Conservation (phyloP, 2,329 filamentous ascomycete genomes). For the Colletotrichum karsti region DNA sequence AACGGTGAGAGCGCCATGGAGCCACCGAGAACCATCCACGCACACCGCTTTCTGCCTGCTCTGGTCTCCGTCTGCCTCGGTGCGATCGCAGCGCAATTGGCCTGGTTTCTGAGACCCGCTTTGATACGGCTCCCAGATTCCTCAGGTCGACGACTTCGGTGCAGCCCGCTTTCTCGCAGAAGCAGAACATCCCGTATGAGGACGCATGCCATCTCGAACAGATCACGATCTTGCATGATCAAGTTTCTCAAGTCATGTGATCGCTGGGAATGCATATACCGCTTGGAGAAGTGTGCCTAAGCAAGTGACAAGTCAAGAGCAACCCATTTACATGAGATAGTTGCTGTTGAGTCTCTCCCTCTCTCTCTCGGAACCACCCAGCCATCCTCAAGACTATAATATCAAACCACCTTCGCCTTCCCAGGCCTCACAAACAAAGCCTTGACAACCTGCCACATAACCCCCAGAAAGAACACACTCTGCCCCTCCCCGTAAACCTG, state of each 20-base stretch:
- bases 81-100: background rate
- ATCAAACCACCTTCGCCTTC: background rate
- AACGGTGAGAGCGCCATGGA: conserved; percentile 4
- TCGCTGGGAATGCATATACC: too few relatives aligned
- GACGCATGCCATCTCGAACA: background rate
- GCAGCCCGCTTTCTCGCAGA: background rate
- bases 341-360: too few relatives aligned
- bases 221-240: too few relatives aligned
- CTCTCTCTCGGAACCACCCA: background rate
- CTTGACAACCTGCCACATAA: conserved; percentile 48
- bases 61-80: conserved; percentile 1
- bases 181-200: background rate
- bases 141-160: too few relatives aligned
- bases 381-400: background rate
- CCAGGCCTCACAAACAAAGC: conserved; percentile 38
- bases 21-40: conserved; percentile 16
- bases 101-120: background rate
- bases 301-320: too few relatives aligned
- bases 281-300: too few relatives aligned
- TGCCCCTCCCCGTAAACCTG: conserved; percentile 52
- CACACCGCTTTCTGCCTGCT: conserved; percentile 17
- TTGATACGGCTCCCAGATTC: background rate
- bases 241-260: too few relatives aligned
- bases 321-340: too few relatives aligned
- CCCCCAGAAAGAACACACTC: conserved; percentile 39